These are phyloP conservation scores for Alternaria alternata DNA, from an alignment of 2,329 filamentous ascomycete species.

Conservation along the genomic window DNA sequence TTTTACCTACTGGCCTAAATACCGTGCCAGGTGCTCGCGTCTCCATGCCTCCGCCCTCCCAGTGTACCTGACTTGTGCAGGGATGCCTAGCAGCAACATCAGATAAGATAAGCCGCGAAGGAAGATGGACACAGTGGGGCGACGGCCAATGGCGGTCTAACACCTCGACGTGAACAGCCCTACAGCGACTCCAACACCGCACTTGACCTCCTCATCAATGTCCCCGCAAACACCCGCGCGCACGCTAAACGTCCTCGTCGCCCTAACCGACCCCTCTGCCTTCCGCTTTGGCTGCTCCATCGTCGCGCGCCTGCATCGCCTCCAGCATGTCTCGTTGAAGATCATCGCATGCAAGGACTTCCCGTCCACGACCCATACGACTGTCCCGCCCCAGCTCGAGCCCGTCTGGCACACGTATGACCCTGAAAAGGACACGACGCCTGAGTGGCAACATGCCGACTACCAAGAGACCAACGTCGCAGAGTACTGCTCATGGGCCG, in stretches of 20 bases:
- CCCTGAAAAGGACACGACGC: slow-evolving; percentile 23
- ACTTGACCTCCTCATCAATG: slow-evolving; percentile 23
- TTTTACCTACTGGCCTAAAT: not conserved
- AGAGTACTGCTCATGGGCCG: slow-evolving; percentile 85
- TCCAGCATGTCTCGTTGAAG: slow-evolving; percentile 66
- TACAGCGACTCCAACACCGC: slow-evolving; percentile 14
- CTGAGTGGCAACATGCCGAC: slow-evolving; percentile 37
- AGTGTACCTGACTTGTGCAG: not conserved
- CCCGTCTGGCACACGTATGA: slow-evolving; percentile 43
- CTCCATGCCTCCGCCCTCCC: not conserved
- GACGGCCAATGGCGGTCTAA: slow-evolving; percentile 36
- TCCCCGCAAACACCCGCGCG: slow-evolving; percentile 31
- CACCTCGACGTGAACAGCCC: slow-evolving; percentile 9
- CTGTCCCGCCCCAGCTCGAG: slow-evolving; percentile 38
- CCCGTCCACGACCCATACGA: slow-evolving; percentile 29
- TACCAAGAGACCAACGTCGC: slow-evolving; percentile 62
- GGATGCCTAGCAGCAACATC: slow-evolving; percentile 3
- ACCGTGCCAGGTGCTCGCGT: not conserved
- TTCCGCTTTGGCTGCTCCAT: slow-evolving; percentile 72
- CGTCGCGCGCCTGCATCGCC: slow-evolving; percentile 72
- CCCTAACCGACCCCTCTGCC: slow-evolving; percentile 70
- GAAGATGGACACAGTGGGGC: slow-evolving; percentile 3
- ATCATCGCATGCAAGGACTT: slow-evolving; percentile 42
- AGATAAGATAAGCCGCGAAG: not conserved
- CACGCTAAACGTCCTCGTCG: slow-evolving; percentile 64